Evolutionary conservation across 192 early-diverging fungal species (phyloP), one percentile per base, ranked within the genome.

Genomic region (Backusella australiensis): DNA sequence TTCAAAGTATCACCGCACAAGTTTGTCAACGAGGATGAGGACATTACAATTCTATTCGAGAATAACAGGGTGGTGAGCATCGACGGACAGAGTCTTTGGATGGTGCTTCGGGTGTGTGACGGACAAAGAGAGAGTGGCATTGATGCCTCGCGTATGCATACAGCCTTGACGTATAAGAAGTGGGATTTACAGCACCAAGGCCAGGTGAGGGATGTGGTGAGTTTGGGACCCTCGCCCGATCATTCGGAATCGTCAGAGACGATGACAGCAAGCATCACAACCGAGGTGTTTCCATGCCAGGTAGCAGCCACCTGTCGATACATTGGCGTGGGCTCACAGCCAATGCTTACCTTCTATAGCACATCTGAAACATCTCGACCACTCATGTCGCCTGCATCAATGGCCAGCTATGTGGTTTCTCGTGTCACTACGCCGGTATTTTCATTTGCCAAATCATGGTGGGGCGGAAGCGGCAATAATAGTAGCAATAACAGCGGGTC

Each of bases 391-490:
- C 81, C 87, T 2, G 81, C 83, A 0, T 85, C 88, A 1, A 81
- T 87, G 41, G 89, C 86, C 8, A 84, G 78, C 3, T 83, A 84
- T 26, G 79, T 88, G 49, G 89, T 86, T 1, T 85, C 83, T 14
- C 77, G 81, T 19, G 86, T 90, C 0, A 78, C 85, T 2, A 87
- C 74, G 49, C 89, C 92, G 0, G 90, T 93, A 0, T 89, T 90
- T 76, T 91, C 91, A 2, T 86, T 91, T 74, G 92, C 92, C 17
- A 91, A 91, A 65, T 89, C 92, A 56, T 87, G 88, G 77, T 91
- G 88, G 90, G 79, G 77, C 17, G 67, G 80, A 2, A 78, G 83
- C 1, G 67, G 53, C 12, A 72, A 19, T 19, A 49, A 49, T 6
- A 49, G 46, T 6, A 49, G 1, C 17, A 35, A 34, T 0, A 46